These are phyloP conservation scores for Setomelanomma holmii DNA, from an alignment of 2,329 filamentous ascomycete genomes.

Conservation along the genomic window DNA sequence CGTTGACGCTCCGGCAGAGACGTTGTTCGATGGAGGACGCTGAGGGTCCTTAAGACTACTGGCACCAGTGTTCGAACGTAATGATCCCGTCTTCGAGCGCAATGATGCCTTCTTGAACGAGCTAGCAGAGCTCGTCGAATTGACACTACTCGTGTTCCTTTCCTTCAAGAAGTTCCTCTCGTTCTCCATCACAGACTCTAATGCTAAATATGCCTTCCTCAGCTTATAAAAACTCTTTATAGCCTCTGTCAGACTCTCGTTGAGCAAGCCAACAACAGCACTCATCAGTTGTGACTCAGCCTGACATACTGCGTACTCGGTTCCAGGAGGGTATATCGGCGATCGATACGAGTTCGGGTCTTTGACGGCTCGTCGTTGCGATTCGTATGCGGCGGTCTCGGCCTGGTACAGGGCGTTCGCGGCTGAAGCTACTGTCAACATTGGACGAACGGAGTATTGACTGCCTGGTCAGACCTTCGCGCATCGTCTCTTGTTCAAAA, in stretches of 20 bases:
- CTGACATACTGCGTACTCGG: conserved; percentile 84
- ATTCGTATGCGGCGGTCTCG: conserved; percentile 77
- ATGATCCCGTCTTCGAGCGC: conserved; percentile 24
- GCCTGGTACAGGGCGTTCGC: conserved; percentile 74
- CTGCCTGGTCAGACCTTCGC: conserved; percentile 62
- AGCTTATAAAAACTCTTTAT: conserved; percentile 93
- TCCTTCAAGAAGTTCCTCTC: conserved; percentile 67
- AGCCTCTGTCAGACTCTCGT: conserved; percentile 90
- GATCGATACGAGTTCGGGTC: conserved; percentile 64
- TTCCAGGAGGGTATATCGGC: conserved; percentile 79
- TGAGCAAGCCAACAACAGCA: conserved; percentile 86
- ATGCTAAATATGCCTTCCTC: conserved; percentile 82
- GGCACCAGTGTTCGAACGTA: conserved; percentile 18
- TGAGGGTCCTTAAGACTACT: conserved; percentile 15
- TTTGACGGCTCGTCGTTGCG: conserved; percentile 77
- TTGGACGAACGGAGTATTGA: not conserved
- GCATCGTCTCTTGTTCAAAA: conserved; percentile 91
- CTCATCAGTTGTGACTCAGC: conserved; percentile 89
- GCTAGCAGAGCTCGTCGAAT: conserved; percentile 23
- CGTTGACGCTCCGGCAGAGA: conserved; percentile 22
- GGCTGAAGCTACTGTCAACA: conserved; percentile 57
- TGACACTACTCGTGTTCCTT: conserved; percentile 44
- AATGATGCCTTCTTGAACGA: conserved; percentile 34
- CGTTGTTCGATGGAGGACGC: conserved; percentile 17
- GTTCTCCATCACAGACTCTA: conserved; percentile 79